Conservation (phyloP, 2,329 filamentous ascomycete species). For the Teratosphaeriaceae sp. region DNA sequence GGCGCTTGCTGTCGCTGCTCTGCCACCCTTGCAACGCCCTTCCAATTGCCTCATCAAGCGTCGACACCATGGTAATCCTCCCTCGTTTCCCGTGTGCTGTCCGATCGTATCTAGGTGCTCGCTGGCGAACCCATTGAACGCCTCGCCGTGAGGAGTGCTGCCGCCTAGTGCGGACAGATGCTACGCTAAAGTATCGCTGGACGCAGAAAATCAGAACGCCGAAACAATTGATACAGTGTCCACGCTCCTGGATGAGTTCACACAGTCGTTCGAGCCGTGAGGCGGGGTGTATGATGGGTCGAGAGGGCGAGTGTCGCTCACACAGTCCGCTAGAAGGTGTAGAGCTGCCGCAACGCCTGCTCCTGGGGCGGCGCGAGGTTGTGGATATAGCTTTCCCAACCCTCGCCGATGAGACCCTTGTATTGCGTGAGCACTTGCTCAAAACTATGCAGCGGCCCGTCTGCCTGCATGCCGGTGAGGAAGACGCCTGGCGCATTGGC, state of each 20-base stretch:
- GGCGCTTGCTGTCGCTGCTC: too few relatives aligned
- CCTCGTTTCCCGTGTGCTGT: too few relatives aligned
- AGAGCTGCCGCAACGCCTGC: conserved; percentile 37
- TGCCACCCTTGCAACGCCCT: too few relatives aligned
- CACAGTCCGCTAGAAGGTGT: conserved; percentile 30
- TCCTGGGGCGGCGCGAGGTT: conserved; percentile 40
- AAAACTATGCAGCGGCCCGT: conserved; percentile 62
- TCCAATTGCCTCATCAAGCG: too few relatives aligned
- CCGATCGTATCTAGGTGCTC: conserved; percentile 1
- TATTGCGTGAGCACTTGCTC: conserved; percentile 52
- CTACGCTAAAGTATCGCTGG: conserved; percentile 28
- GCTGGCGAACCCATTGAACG: background rate
- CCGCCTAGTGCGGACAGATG: conserved; percentile 32
- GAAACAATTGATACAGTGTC: background rate
- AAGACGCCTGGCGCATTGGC: conserved; percentile 59
- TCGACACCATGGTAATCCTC: too few relatives aligned
- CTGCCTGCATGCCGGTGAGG: conserved; percentile 53
- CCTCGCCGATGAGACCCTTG: conserved; percentile 46
- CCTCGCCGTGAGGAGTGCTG: conserved; percentile 18
- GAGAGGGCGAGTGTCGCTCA: too few relatives aligned
- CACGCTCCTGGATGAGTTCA: too few relatives aligned
- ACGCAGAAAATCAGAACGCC: conserved; percentile 8
- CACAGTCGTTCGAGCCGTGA: conserved; percentile 4
- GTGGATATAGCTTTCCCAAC: conserved; percentile 47
- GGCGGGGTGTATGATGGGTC: conserved; percentile 3